Percentiles rank a stretch among this genome's conserved stretches.
Conservation (phyloP, 179 eudicot genomes). For the Spinacia oleracea region DNA sequence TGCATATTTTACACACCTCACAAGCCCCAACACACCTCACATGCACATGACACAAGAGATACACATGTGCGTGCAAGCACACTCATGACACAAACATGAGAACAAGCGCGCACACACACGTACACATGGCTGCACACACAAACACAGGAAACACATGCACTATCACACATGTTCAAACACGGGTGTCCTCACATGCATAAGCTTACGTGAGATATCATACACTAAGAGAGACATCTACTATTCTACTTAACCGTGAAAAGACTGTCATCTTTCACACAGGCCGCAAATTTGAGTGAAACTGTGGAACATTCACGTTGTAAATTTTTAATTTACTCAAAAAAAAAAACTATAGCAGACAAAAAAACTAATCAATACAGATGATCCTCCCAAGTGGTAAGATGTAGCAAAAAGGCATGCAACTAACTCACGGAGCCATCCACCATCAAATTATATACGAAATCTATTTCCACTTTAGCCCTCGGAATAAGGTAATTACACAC, state of each 20-base stretch:
- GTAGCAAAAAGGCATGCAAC: neutral
- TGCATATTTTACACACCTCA: too few relatives aligned
- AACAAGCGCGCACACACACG: neutral
- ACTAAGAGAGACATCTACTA: neutral
- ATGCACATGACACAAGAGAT: too few relatives aligned
- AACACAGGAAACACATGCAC: neutral
- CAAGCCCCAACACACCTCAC: too few relatives aligned
- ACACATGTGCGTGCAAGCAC: too few relatives aligned
- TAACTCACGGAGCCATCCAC: neutral
- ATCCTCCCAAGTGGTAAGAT: neutral
- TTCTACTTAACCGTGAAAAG: neutral
- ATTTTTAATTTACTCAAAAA: neutral
- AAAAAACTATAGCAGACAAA: neutral
- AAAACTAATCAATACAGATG: neutral
- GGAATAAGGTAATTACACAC: neutral
- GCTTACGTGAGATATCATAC: neutral
- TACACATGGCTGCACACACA: neutral
- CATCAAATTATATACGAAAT: neutral
- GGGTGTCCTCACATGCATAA: neutral
- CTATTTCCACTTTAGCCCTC: neutral
- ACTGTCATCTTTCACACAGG: neutral
- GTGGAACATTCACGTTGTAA: neutral
- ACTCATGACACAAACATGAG: neutral
- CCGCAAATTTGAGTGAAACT: neutral
- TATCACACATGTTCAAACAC: neutral